Conservation (phyloP, 2,329 filamentous ascomycete genomes). For the Ophiostoma novo-ulmi region DNA sequence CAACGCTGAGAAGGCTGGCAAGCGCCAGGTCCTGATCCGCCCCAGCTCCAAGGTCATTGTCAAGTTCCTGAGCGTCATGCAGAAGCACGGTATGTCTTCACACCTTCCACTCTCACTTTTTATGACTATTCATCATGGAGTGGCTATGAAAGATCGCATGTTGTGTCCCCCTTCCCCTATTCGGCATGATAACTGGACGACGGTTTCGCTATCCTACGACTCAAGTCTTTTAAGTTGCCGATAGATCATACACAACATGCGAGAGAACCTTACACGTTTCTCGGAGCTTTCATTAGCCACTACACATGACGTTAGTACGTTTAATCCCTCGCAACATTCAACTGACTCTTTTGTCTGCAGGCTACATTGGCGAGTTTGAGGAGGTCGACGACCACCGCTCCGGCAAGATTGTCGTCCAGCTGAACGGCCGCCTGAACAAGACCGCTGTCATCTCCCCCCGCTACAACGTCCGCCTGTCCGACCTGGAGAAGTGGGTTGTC, state of each 20-base stretch:
- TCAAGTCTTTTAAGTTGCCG: slow-evolving; percentile 99
- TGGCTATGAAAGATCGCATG: slow-evolving; percentile 11
- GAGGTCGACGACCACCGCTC: slow-evolving; percentile 99
- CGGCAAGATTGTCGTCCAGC: slow-evolving; percentile 99
- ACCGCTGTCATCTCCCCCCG: slow-evolving; percentile 98
- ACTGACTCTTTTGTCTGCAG: slow-evolving; percentile 43
- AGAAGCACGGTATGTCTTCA: slow-evolving; percentile 82
- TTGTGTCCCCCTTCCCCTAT: slow-evolving; percentile 33
- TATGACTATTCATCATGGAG: slow-evolving; percentile 5
- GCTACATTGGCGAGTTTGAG: slow-evolving; percentile 99
- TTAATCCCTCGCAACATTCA: slow-evolving; percentile 86
- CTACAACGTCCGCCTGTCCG: slow-evolving; percentile 97
- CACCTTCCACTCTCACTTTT: slow-evolving; percentile 13
- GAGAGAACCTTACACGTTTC: slow-evolving; percentile 96
- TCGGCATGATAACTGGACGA: slow-evolving; percentile 99
- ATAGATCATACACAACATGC: slow-evolving; percentile 71
- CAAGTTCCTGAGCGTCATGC: slow-evolving; percentile 99
- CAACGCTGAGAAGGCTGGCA: slow-evolving; percentile 99
- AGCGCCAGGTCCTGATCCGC: slow-evolving; percentile 98
- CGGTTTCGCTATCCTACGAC: slow-evolving; percentile 77
- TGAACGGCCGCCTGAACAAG: slow-evolving; percentile 98
- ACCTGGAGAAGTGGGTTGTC: slow-evolving; percentile 99
- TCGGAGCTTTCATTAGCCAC: slow-evolving; percentile 47
- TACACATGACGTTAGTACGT: slow-evolving; percentile 72
- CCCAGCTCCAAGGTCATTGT: slow-evolving; percentile 99